Evolutionary conservation across 225 moss, liverwort and hornwort genomes (phyloP), one percentile per base, ranked within the genome.

Genomic region (Sphagnum contortum): DNA sequence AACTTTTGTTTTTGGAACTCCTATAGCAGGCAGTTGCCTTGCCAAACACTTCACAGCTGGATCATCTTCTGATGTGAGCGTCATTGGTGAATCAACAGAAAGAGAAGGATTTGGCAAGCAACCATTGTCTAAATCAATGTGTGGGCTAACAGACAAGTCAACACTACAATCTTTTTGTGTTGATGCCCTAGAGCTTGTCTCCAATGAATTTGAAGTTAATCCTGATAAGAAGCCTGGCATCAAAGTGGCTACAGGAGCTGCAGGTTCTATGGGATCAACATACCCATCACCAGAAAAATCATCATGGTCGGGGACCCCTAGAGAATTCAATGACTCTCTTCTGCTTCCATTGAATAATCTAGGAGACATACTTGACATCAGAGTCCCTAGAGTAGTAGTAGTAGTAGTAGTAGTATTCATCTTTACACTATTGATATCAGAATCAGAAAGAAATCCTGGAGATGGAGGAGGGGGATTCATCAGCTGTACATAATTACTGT

Each of bases 231-330:
- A 70, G 68, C 61, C 68, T 50, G 75, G 66, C 46, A 71, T 66
- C 57, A 29, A 29, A 29, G 66, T 66, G 51, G 65, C 74, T 45
- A 74, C 74, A 65, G 77, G 80, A 44, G 83, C 80, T 5, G 67
- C 58, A 14, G 77, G 80, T n/a, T 77, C 80, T 65, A 80, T 80
- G 46, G 72, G 74, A 55, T 83, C 83, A 48, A 80, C 80, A 62
- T 72, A 80, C 48, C 80, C 80, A 70, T 74, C 80, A 48, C 80
- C 83, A 70, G 63, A 67, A 45, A 60, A 70, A 62, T 83, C 77
- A 59, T 80, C 83, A 4, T 48, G 70, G 62, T 65, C 1, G 29
- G 29, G 59, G 48, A 60, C 77, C 65, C 73, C 80, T 13, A 74
- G 76, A 9, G 77, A 65, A 60, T 80, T 83, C 59, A 77, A 80